Evolutionary conservation across 306 rosid genomes (phyloP).

Genomic region (Gynostemma pentaphyllum): DNA sequence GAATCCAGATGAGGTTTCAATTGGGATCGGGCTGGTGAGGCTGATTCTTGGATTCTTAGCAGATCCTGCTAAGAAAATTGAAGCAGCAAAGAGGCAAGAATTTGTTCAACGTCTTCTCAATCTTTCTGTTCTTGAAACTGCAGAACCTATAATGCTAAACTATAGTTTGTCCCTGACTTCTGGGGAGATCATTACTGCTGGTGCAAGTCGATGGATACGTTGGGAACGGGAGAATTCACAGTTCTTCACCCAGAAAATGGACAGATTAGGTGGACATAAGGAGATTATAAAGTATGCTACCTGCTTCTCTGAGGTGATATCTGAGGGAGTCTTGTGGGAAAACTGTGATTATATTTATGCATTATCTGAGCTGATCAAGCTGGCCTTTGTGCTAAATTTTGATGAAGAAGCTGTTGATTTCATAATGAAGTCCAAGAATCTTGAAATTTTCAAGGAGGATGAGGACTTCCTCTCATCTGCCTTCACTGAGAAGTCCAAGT

Average conservation of each 20-base stretch:
- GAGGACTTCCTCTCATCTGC: constrained; percentile 34
- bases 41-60: constrained; percentile 63
- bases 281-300: constrained; percentile 36
- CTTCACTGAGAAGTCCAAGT: constrained; percentile 16
- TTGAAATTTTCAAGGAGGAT: constrained; percentile 54
- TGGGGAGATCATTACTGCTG: constrained; percentile 18
- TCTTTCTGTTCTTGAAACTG: constrained; percentile 25
- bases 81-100: constrained; percentile 35
- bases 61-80: constrained; percentile 37
- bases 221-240: constrained; percentile 31
- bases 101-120: constrained; percentile 36
- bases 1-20: constrained; percentile 16
- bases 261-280: constrained; percentile 12
- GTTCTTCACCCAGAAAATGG: constrained; percentile 30
- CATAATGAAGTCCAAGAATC: constrained; percentile 51
- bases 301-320: constrained; percentile 42
- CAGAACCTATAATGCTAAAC: constrained; percentile 28
- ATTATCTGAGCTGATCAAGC: constrained; percentile 48
- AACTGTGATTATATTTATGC: constrained; percentile 29
- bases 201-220: constrained; percentile 26
- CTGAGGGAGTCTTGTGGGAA: constrained; percentile 45
- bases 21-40: constrained; percentile 34
- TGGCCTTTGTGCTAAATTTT: constrained; percentile 43
- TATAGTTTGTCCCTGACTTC: constrained; percentile 31
- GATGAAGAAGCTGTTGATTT: constrained; percentile 38